Conservation (phyloP, 257 asterid genomes). For the Salvia rosmarinus region DNA sequence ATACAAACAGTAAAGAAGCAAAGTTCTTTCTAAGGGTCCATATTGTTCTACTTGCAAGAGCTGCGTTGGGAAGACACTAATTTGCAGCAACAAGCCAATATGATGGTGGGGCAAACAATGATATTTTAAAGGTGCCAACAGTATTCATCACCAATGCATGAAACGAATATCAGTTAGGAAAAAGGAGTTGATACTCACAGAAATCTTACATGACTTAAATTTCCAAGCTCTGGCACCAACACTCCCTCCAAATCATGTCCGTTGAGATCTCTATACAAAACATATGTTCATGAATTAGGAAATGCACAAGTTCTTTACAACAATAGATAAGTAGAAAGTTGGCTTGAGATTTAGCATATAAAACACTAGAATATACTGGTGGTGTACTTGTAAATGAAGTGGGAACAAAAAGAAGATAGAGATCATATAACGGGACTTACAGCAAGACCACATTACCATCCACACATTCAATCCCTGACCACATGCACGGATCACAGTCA, state of each 20-base stretch:
- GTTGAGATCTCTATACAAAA: conserved; percentile 64
- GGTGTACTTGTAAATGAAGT: background rate
- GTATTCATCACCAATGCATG: conserved; percentile 21
- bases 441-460: conserved; percentile 69
- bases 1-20: background rate
- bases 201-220: conserved; percentile 60
- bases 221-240: conserved; percentile 79
- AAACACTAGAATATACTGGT: background rate
- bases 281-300: conserved; percentile 13
- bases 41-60: background rate
- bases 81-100: background rate
- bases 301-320: conserved; percentile 7
- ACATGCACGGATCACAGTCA: conserved; percentile 72
- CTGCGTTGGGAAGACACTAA: background rate
- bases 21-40: background rate
- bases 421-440: conserved; percentile 55
- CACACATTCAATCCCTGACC: conserved; percentile 78
- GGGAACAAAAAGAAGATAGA: background rate
- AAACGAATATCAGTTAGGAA: background rate
- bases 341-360: background rate
- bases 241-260: conserved; percentile 71
- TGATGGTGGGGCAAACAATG: background rate
- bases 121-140: background rate
- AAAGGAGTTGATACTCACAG: conserved; percentile 60
- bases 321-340: background rate